Evolutionary conservation across 2,329 filamentous ascomycete genomes (phyloP).

Genomic region (Pestalotiopsis sp.): DNA sequence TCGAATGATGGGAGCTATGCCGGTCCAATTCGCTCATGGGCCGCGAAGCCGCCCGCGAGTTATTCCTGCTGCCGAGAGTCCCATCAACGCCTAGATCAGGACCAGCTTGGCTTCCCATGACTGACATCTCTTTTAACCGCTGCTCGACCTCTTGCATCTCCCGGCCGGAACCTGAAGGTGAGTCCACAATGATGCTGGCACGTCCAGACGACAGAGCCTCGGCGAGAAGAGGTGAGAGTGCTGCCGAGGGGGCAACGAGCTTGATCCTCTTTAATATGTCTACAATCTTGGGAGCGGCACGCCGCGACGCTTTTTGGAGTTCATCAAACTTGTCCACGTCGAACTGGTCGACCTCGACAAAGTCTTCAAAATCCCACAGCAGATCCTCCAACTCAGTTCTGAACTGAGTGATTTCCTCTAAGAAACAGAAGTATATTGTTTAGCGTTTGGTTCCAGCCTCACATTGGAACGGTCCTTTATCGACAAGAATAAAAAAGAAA

Average conservation of each 20-base stretch:
- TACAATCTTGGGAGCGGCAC: slow-evolving; percentile 49
- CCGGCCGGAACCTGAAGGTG: slow-evolving; percentile 21
- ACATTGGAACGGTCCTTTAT: too few relatives aligned
- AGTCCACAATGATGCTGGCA: slow-evolving; percentile 21
- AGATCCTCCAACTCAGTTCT: slow-evolving; percentile 51
- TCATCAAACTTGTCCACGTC: slow-evolving; percentile 52
- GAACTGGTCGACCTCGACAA: slow-evolving; percentile 50
- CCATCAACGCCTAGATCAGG: slow-evolving; percentile 24
- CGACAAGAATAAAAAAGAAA: too few relatives aligned
- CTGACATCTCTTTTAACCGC: slow-evolving; percentile 20
- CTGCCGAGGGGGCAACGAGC: slow-evolving; percentile 37
- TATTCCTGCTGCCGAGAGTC: slow-evolving; percentile 14
- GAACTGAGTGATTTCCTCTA: slow-evolving; percentile 53
- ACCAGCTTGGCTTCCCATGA: slow-evolving; percentile 26
- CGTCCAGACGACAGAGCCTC: slow-evolving; percentile 5
- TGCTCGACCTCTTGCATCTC: slow-evolving; percentile 29
- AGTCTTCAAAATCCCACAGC: slow-evolving; percentile 62
- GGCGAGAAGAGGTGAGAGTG: slow-evolving; percentile 21
- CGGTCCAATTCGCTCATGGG: slow-evolving; percentile 22
- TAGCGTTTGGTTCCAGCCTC: not conserved
- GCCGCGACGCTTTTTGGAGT: slow-evolving; percentile 49
- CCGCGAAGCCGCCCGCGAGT: slow-evolving; percentile 14
- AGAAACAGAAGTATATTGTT: slow-evolving; percentile 2
- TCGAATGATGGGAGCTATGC: slow-evolving; percentile 27
- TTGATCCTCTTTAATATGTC: slow-evolving; percentile 58